Evolutionary conservation across 768 basidiomycete species (phyloP), one percentile per base, ranked within the genome.

Genomic region (Tylopilus intermedius): DNA sequence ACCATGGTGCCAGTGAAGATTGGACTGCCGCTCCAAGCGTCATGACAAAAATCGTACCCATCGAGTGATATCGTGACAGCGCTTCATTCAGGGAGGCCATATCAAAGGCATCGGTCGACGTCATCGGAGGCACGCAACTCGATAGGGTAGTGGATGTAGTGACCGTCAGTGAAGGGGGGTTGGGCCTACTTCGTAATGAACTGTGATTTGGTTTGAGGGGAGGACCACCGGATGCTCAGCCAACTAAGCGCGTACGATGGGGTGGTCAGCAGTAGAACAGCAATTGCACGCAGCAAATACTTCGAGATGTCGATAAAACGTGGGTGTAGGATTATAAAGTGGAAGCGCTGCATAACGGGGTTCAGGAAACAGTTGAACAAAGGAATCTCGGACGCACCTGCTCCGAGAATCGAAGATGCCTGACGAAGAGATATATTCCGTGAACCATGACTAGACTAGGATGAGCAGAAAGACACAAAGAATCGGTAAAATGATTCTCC

Each of bases 271-370:
- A 0, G 74, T 72, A 2, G 79, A 78, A 10, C 57, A 48, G 56
- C 64, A 71, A 8, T 65, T 62, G 58, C 76, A 79, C 2, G 72
- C 71, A 18, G 70, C 66, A 51, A 79, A 81, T 14, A 77, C 41
- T 45, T 79, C 74, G 4, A 83, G 71, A 45, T 77, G 74, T 3
- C 71, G 73, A 18, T 65, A 73, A 61, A 83, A 80, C 45, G 67
- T 67, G 27, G 62, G 55, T 0, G 80, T 79, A 13, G 75, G 72
- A 54, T 77, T 76, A 64, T 81, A 83, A 3, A 83, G 69, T 6
- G 82, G 81, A 8, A 83, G 70, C 9, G 72, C 81, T 79, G 50
- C 11, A 8, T 1, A 14, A 40, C 29, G 21, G 22, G 6, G 5
- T 41, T 64, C 41, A 43, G 18, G 13, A 39, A 13, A 53, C n/a